phyloP scores from a whole-genome alignment of 2,329 filamentous ascomycete genomes.

The Pyricularia sp. region DNA sequence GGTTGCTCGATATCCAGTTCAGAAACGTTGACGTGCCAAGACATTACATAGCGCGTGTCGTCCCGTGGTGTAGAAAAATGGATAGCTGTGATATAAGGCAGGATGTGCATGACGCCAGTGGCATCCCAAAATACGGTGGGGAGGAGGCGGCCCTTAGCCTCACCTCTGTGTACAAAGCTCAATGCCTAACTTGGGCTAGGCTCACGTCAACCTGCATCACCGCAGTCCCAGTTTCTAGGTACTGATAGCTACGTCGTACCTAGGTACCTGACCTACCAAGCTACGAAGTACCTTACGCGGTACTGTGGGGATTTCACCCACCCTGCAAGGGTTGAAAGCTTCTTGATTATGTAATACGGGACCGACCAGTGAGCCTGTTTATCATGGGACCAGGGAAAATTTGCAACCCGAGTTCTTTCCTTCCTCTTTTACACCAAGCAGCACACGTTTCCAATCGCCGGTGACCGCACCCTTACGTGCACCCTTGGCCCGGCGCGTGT shows the following conservation, averaged over 20 bases:
- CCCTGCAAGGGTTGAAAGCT: not conserved
- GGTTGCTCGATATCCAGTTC: not conserved
- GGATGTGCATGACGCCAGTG: not conserved
- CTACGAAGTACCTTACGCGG: too few relatives aligned
- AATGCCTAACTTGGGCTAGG: not conserved
- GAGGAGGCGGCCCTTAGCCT: too few relatives aligned
- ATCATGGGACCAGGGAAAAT: not conserved
- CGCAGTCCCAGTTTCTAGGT: not conserved
- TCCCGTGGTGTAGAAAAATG: not conserved
- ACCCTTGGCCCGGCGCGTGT: not conserved
- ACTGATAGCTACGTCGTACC: too few relatives aligned
- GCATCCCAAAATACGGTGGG: not conserved
- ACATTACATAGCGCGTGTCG: not conserved
- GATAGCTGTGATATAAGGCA: not conserved
- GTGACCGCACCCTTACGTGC: not conserved
- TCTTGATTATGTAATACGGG: not conserved
- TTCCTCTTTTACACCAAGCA: not conserved
- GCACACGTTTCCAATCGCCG: slow-evolving; percentile 1
- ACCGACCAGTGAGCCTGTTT: not conserved
- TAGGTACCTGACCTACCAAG: too few relatives aligned
- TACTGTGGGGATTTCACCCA: not conserved
- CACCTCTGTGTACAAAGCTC: too few relatives aligned
- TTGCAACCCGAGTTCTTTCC: not conserved
- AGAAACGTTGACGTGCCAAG: not conserved
- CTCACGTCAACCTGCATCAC: not conserved